Percentiles rank a stretch among this genome's conserved stretches.
phyloP scores from a whole-genome alignment of 306 rosid species.

The Acacia acuminata region DNA sequence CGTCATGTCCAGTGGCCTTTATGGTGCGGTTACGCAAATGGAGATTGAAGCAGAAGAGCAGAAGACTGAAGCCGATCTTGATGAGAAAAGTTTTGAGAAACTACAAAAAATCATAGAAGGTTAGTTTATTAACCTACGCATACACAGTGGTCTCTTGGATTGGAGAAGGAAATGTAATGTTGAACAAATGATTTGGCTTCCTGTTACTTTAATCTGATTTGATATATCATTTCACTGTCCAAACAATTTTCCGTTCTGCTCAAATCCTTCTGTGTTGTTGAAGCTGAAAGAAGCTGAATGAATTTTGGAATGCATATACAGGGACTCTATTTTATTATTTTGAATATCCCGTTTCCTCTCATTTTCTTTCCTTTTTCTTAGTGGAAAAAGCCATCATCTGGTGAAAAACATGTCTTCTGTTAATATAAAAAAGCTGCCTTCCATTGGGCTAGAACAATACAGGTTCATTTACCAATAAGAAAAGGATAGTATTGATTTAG shows the following conservation, averaged over 20 bases:
- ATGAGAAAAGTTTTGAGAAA: conserved; percentile 38
- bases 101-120: conserved; percentile 59
- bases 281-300: neutral
- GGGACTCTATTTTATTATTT: neutral
- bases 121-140: neutral
- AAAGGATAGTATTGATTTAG: neutral
- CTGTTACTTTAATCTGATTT: neutral
- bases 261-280: neutral
- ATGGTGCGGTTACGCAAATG: conserved; percentile 14
- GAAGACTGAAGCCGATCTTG: conserved; percentile 27
- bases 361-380: neutral
- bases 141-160: neutral
- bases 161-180: neutral
- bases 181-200: conserved; percentile 5
- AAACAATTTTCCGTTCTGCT: neutral
- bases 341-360: neutral
- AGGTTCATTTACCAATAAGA: neutral
- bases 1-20: conserved; percentile 42
- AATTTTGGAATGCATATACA: neutral
- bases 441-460: neutral
- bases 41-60: conserved; percentile 37
- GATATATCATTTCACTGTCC: neutral
- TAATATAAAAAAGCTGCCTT: neutral
- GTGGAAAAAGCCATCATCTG: neutral
- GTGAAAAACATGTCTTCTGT: neutral